Conservation (phyloP, 1,284 basidiomycete genomes). For the Chalciporus sp. region DNA sequence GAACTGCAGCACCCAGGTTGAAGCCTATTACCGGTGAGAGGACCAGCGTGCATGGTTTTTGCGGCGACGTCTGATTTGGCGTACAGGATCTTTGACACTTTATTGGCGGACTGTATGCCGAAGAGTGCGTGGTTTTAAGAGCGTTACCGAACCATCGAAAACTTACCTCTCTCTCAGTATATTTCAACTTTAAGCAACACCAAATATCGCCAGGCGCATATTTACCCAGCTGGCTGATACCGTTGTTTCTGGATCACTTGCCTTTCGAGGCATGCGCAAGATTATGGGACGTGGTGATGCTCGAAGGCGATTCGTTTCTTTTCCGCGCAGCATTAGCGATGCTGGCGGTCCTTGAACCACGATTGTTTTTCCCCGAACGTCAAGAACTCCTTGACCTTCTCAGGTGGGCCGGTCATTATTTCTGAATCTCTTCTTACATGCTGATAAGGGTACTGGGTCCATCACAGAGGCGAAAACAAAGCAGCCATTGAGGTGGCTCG, state of each 20-base stretch:
- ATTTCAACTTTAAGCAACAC: slow-evolving; percentile 94
- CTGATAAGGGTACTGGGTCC: slow-evolving; percentile 9
- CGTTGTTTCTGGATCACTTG: slow-evolving; percentile 85
- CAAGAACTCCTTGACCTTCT: slow-evolving; percentile 75
- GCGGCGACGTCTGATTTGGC: slow-evolving; percentile 18
- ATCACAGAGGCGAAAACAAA: slow-evolving; percentile 73
- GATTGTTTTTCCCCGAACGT: slow-evolving; percentile 83
- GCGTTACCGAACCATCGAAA: not conserved
- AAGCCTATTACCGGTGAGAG: slow-evolving; percentile 69
- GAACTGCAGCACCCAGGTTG: slow-evolving; percentile 54
- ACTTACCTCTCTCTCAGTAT: slow-evolving; percentile 53
- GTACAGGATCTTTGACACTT: slow-evolving; percentile 85
- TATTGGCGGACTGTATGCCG: slow-evolving; percentile 92
- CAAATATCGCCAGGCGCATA: slow-evolving; percentile 81
- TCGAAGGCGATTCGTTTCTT: slow-evolving; percentile 87
- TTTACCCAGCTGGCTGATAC: slow-evolving; percentile 78
- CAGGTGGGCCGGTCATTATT: slow-evolving; percentile 49
- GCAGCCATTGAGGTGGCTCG: slow-evolving; percentile 82
- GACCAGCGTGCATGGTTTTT: not conserved
- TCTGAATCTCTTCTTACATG: not conserved
- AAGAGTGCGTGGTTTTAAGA: slow-evolving; percentile 63
- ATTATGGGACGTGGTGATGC: slow-evolving; percentile 86
- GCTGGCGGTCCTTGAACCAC: slow-evolving; percentile 83
- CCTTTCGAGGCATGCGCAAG: slow-evolving; percentile 87
- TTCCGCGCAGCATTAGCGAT: slow-evolving; percentile 85